Conservation (phyloP, 2,329 filamentous ascomycete species). For the Ophiostoma montium region DNA sequence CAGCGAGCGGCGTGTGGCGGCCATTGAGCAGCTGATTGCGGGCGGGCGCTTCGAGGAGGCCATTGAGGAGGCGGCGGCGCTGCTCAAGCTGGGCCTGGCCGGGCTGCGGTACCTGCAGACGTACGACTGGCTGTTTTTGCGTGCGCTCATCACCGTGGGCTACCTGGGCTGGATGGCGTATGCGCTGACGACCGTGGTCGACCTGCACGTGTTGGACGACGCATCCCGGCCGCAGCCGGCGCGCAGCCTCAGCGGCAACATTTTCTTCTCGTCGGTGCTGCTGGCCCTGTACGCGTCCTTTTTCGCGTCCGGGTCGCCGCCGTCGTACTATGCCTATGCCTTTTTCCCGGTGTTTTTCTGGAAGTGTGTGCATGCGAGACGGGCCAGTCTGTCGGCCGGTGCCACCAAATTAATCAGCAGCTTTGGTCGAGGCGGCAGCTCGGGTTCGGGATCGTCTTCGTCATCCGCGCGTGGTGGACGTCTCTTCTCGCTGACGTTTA, state of each 20-base stretch:
- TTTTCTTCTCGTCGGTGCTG: constrained; percentile 64
- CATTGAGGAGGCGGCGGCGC: constrained; percentile 60
- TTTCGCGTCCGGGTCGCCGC: constrained; percentile 61
- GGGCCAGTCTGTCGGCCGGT: constrained; percentile 54
- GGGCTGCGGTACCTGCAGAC: constrained; percentile 91
- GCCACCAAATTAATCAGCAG: constrained; percentile 54
- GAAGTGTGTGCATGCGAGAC: constrained; percentile 81
- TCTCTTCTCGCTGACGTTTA: constrained; percentile 44
- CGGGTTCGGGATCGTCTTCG: background rate
- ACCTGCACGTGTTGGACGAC: constrained; percentile 71
- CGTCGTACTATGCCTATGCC: constrained; percentile 80
- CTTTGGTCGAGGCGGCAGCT: constrained; percentile 43
- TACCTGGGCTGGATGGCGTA: constrained; percentile 96
- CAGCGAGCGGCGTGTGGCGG: constrained; percentile 46
- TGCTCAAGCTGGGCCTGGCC: constrained; percentile 64
- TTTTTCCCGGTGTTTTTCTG: constrained; percentile 91
- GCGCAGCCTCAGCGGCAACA: constrained; percentile 42
- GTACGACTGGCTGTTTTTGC: constrained; percentile 94
- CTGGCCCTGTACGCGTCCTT: constrained; percentile 66
- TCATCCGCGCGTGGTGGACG: constrained; percentile 1
- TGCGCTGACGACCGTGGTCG: constrained; percentile 75
- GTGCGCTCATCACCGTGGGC: constrained; percentile 74
- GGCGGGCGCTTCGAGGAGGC: constrained; percentile 56
- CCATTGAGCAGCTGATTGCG: constrained; percentile 55
- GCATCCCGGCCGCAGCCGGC: constrained; percentile 47